Percentiles rank a stretch among this genome's conserved stretches.
Evolutionary conservation across 768 basidiomycete genomes (phyloP).

Genomic region (Exsudoporus frostii): DNA sequence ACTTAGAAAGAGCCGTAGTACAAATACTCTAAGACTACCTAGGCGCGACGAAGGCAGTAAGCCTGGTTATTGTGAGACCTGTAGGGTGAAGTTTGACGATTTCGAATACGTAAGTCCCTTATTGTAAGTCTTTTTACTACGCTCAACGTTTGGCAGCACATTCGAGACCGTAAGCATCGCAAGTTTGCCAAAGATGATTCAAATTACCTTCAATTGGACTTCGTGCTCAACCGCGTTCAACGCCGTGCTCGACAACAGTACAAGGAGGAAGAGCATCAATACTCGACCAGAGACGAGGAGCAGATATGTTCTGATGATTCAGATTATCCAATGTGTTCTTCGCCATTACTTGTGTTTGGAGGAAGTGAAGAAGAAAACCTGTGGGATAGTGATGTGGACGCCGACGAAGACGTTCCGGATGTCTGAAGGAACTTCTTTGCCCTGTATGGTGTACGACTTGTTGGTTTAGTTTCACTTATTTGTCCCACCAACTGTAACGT

Average conservation of each 20-base stretch:
- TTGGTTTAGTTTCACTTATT: constrained; percentile 21
- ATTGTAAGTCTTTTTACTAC: neutral
- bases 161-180: constrained; percentile 66
- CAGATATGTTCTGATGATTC: constrained; percentile 16
- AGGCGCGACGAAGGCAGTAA: constrained; percentile 85
- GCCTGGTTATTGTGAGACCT: constrained; percentile 97
- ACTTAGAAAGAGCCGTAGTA: constrained; percentile 76
- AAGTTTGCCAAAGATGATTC: constrained; percentile 75
- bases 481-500: constrained; percentile 22
- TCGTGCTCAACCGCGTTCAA: constrained; percentile 59
- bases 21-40: constrained; percentile 70
- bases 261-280: constrained; percentile 26
- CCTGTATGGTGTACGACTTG: constrained; percentile 15
- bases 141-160: constrained; percentile 52
- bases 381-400: constrained; percentile 22
- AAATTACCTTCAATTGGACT: constrained; percentile 80
- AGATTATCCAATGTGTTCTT: constrained; percentile 23
- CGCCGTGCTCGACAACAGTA: constrained; percentile 37
- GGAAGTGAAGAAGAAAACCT: constrained; percentile 17
- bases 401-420: constrained; percentile 19
- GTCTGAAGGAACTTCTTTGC: constrained; percentile 13
- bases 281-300: constrained; percentile 7
- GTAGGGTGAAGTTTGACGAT: constrained; percentile 84
- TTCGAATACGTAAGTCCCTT: constrained; percentile 62
- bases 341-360: constrained; percentile 7